A percentile compares a stretch with the other conserved stretches of the same genome.
phyloP scores from a whole-genome alignment of 2,329 filamentous ascomycete genomes.

The Alternaria infectoria region DNA sequence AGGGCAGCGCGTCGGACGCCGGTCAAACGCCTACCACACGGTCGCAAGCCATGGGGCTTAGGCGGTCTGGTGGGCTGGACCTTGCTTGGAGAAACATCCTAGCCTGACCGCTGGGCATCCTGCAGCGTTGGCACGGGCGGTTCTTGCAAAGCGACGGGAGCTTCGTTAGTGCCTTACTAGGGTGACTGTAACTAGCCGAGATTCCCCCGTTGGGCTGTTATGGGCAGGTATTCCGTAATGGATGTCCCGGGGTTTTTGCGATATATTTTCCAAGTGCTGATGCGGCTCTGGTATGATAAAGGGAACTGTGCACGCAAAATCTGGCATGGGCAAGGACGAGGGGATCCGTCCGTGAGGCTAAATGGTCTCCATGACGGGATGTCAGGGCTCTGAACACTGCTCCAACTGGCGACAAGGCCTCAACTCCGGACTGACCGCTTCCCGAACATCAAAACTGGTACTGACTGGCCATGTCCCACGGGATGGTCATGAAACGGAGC shows the following conservation, averaged over 20 bases:
- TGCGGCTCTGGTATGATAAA: slow-evolving; percentile 3
- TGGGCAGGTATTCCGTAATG: slow-evolving; percentile 30
- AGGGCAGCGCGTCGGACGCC: slow-evolving; percentile 35
- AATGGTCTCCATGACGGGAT: neutral
- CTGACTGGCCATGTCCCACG: slow-evolving; percentile 16
- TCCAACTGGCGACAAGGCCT: slow-evolving; percentile 5
- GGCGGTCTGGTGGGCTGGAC: slow-evolving; percentile 34
- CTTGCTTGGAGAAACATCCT: slow-evolving; percentile 29
- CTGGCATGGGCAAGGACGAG: neutral
- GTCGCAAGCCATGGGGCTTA: slow-evolving; percentile 32
- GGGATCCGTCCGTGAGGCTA: neutral
- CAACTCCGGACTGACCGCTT: slow-evolving; percentile 19
- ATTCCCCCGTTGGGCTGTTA: slow-evolving; percentile 35
- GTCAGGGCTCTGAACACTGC: neutral
- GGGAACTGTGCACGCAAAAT: neutral
- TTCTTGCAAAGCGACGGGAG: slow-evolving; percentile 32
- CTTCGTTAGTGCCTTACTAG: slow-evolving; percentile 21
- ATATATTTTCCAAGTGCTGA: slow-evolving; percentile 7
- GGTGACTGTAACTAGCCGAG: slow-evolving; percentile 28
- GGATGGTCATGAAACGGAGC: slow-evolving; percentile 11
- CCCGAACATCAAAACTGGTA: slow-evolving; percentile 2
- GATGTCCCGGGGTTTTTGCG: slow-evolving; percentile 7
- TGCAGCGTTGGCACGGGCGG: slow-evolving; percentile 35
- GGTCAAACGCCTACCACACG: slow-evolving; percentile 35
- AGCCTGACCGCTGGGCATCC: slow-evolving; percentile 28